Percentiles rank a stretch among this genome's conserved stretches.
These are phyloP conservation scores for Syzygium malaccense DNA, from an alignment of 441 rosid species.

Conservation along the genomic window DNA sequence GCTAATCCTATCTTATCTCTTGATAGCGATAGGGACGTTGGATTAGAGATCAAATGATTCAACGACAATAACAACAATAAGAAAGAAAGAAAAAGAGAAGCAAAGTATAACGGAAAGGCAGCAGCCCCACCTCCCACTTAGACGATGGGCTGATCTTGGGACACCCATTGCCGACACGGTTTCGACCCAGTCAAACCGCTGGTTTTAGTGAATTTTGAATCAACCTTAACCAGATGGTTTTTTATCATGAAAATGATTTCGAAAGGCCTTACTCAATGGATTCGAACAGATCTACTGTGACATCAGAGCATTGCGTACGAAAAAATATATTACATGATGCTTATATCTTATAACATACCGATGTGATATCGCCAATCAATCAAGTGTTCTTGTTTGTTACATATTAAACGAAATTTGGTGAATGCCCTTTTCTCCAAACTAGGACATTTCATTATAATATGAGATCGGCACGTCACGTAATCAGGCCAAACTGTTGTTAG, in stretches of 20 bases:
- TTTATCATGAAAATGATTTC: not conserved
- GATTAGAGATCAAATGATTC: not conserved
- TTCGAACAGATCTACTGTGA: not conserved
- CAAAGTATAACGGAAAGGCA: not conserved
- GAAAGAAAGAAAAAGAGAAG: not conserved
- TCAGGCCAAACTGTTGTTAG: not conserved
- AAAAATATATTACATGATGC: rapidly evolving
- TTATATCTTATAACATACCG: rapidly evolving
- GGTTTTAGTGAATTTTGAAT: not conserved
- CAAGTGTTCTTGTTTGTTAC: rapidly evolving
- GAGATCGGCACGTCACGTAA: rapidly evolving
- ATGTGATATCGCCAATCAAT: rapidly evolving
- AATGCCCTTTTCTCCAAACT: not conserved
- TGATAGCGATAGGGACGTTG: not conserved
- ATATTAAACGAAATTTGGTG: rapidly evolving
- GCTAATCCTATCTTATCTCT: not conserved
- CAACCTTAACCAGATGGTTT: not conserved
- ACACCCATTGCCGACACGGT: not conserved
- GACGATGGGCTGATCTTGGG: not conserved
- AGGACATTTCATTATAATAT: not conserved
- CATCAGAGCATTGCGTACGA: not conserved
- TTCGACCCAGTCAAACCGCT: not conserved
- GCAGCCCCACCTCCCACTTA: not conserved
- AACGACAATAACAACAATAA: not conserved
- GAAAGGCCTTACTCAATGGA: not conserved